Base-by-base conservation (phyloP, 768 basidiomycete genomes). In the Mrakia blollopis region DNA sequence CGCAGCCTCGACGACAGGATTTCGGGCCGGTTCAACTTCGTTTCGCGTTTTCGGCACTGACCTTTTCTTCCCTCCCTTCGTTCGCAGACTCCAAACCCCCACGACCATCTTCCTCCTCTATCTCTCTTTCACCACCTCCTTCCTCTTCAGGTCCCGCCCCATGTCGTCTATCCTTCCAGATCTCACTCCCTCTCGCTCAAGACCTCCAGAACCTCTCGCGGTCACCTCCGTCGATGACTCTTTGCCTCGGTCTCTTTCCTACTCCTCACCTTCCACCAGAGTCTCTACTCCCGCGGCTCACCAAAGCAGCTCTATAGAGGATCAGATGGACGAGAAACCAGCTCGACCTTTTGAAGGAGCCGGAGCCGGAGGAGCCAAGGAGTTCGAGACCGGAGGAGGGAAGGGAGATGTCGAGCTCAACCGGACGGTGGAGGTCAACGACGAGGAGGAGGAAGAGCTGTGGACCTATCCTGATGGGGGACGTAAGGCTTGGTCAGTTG, bases 401-500 rank as follows among this genome's bases (percentile, higher is more conserved):
- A n/a, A 13, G 5, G 25, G 25, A 25, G 57, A 57, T 6, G 57
- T 9, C 57, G 57, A 57, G 57, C 57, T 57, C 57, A 50, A 50
- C 47, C 13, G 11, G 18, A 50, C 47, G 14, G 5, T 0, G 47
- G 47, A 50, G 13, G 47, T 50, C 18, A 50, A 50, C 37, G 65
- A 23, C 13, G 28, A 30, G n/a, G 30, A 39, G 16, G 47, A 25
- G 30, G 16, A 23, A 2, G 70, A 72, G 10, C 37, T 14, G 16
- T 72, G 72, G 72, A 72, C 72, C 0, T 72, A 72, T 57, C 72
- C 72, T n/a, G 72, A 72, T 13, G 72, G 72, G 0, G 72, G 72
- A 3, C 39, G 57, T 11, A 50, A 50, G 16, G 72, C 52, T 6
- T 60, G 72, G 72, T 8, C 8, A n/a, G 47, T 50, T 1, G 57